Evolutionary conservation across 192 early-diverging fungal genomes (phyloP).

Genomic region (Physocladia obscura): DNA sequence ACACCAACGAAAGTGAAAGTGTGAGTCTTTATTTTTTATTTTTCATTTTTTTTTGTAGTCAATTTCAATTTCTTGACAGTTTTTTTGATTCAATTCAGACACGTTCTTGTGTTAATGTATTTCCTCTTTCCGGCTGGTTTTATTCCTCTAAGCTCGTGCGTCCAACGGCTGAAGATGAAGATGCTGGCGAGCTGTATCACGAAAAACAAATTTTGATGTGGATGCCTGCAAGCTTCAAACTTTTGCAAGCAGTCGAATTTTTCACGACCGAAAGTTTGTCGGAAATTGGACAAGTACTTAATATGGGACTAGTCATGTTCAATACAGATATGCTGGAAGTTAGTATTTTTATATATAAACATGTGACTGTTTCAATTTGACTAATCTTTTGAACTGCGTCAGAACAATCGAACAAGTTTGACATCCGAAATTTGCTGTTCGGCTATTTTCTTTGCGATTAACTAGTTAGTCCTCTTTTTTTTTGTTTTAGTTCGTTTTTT

Average conservation of each 20-base stretch:
- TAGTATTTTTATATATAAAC: not conserved
- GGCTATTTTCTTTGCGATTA: constrained; percentile 19
- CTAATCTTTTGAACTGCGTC: not conserved
- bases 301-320: constrained; percentile 26
- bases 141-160: constrained; percentile 1
- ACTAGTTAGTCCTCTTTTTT: constrained; percentile 1
- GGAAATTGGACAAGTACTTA: constrained; percentile 2
- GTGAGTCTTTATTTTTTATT: not conserved
- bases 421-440: constrained; percentile 16
- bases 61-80: too few species aligned
- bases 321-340: not conserved
- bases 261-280: not conserved
- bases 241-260: constrained; percentile 12
- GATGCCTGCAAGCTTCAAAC: constrained; percentile 15
- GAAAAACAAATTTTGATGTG: constrained; percentile 24
- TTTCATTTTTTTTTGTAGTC: too few species aligned
- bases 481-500: not conserved
- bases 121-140: not conserved
- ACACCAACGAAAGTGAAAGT: not conserved
- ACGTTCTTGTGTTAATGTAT: not conserved
- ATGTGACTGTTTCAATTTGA: not conserved
- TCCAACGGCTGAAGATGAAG: not conserved
- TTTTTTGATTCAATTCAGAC: too few species aligned
- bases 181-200: not conserved
- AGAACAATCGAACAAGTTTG: not conserved